Evolutionary conservation across 2,329 filamentous ascomycete species (phyloP).

Genomic region (Talaromyces sp.): DNA sequence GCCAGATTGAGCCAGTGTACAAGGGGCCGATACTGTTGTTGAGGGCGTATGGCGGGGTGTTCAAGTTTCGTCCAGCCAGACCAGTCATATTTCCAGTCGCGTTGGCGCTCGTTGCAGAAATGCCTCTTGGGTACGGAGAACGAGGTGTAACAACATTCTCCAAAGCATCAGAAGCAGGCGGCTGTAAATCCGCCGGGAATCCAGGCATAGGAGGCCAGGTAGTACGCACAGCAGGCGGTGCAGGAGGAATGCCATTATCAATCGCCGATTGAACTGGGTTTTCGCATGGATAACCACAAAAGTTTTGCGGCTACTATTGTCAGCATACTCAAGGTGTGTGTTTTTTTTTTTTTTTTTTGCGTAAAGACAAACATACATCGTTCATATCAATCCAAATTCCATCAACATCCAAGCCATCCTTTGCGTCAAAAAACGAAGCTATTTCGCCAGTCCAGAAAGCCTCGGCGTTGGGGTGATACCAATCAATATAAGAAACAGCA

Average conservation of each 20-base stretch:
- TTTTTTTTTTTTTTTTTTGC: neutral
- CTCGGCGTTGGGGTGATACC: constrained; percentile 63
- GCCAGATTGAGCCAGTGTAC: constrained; percentile 58
- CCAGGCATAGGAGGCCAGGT: constrained; percentile 66
- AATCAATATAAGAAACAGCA: constrained; percentile 68
- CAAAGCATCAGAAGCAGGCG: constrained; percentile 23
- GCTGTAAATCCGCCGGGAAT: constrained; percentile 65
- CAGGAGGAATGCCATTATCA: constrained; percentile 49
- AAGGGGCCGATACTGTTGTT: constrained; percentile 54
- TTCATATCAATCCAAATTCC: constrained; percentile 75
- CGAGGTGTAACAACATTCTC: neutral
- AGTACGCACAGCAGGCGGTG: constrained; percentile 58
- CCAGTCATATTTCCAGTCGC: constrained; percentile 34
- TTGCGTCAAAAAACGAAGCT: constrained; percentile 57
- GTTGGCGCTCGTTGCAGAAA: neutral
- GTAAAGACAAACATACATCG: constrained; percentile 32
- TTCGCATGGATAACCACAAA: constrained; percentile 54
- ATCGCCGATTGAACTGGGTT: constrained; percentile 49
- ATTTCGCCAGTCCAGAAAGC: constrained; percentile 69
- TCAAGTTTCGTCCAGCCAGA: constrained; percentile 58
- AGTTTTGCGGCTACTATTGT: constrained; percentile 36
- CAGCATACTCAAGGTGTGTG: neutral
- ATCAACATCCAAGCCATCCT: constrained; percentile 68
- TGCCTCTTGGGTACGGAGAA: neutral
- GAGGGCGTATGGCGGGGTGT: constrained; percentile 63